These are phyloP conservation scores for Eucalyptus curtisii DNA, from an alignment of 345 rosid species.

Conservation along the genomic window DNA sequence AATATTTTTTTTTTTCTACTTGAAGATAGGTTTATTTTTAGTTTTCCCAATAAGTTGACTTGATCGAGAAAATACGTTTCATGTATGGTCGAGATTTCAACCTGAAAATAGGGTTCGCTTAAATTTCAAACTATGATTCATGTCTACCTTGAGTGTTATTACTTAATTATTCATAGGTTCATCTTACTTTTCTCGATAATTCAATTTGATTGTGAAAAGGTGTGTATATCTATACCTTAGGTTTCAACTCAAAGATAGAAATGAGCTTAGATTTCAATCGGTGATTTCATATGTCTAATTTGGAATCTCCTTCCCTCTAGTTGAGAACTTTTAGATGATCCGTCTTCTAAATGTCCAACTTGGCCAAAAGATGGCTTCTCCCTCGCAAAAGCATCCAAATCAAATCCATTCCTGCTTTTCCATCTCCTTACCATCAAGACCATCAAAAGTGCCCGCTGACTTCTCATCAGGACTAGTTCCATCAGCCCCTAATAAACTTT, in stretches of 20 bases:
- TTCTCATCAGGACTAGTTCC: too few species aligned
- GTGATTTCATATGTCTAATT: background rate
- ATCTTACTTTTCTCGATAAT: background rate
- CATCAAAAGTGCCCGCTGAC: too few species aligned
- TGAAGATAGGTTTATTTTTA: background rate
- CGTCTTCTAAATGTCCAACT: too few species aligned
- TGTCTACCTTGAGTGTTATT: background rate
- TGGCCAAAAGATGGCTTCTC: too few species aligned
- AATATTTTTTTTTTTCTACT: background rate
- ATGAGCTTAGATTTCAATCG: background rate
- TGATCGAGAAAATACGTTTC: background rate
- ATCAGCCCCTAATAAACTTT: too few species aligned
- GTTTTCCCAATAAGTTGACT: background rate
- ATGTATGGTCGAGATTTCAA: background rate
- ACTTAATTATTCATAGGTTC: background rate
- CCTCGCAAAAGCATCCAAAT: too few species aligned
- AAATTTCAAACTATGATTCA: background rate
- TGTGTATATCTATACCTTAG: background rate
- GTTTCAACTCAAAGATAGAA: background rate
- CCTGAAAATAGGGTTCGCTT: accelerated
- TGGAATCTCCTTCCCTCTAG: too few species aligned
- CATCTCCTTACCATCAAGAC: too few species aligned
- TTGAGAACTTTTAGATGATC: too few species aligned
- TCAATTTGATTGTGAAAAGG: background rate
- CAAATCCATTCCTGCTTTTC: too few species aligned